phyloP scores from a whole-genome alignment of 2,329 filamentous ascomycete species.

The Helotiales sp. region DNA sequence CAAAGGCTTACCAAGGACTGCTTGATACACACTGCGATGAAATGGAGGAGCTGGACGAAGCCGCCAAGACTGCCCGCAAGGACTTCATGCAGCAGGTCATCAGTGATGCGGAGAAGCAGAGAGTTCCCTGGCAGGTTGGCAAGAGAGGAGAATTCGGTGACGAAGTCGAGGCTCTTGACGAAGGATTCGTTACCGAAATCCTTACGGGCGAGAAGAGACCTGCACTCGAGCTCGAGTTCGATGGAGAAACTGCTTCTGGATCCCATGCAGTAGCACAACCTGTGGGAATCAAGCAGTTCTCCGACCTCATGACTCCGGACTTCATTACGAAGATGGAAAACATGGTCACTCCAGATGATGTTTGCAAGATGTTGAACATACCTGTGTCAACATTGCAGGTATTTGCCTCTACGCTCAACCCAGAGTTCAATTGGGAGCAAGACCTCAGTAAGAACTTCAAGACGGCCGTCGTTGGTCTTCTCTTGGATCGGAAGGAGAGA shows the following conservation, averaged over 20 bases:
- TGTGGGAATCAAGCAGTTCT: slow-evolving; percentile 16
- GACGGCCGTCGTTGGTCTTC: slow-evolving; percentile 16
- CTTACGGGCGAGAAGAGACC: slow-evolving; percentile 23
- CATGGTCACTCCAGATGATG: slow-evolving; percentile 15
- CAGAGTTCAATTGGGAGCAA: slow-evolving; percentile 24
- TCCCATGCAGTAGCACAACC: not conserved
- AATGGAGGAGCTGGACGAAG: slow-evolving; percentile 10
- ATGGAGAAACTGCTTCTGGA: not conserved
- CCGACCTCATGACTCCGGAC: not conserved
- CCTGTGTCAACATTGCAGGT: slow-evolving; percentile 25
- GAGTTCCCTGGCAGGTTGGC: slow-evolving; percentile 32
- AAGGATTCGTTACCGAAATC: slow-evolving; percentile 26
- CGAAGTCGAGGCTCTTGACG: slow-evolving; percentile 27
- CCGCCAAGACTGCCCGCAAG: slow-evolving; percentile 7
- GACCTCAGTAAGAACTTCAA: slow-evolving; percentile 25
- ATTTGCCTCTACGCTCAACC: slow-evolving; percentile 27
- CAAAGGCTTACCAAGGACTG: slow-evolving; percentile 26
- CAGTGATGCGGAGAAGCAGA: slow-evolving; percentile 24
- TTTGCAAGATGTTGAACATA: slow-evolving; percentile 24
- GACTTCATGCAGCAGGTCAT: slow-evolving; percentile 16
- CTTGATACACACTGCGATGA: slow-evolving; percentile 6
- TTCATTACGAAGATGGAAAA: slow-evolving; percentile 24
- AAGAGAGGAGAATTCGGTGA: slow-evolving; percentile 26
- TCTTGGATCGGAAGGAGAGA: slow-evolving; percentile 22
- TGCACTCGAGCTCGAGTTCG: not conserved